phyloP scores from a whole-genome alignment of 2,329 filamentous ascomycete genomes.

The Cytospora mali region DNA sequence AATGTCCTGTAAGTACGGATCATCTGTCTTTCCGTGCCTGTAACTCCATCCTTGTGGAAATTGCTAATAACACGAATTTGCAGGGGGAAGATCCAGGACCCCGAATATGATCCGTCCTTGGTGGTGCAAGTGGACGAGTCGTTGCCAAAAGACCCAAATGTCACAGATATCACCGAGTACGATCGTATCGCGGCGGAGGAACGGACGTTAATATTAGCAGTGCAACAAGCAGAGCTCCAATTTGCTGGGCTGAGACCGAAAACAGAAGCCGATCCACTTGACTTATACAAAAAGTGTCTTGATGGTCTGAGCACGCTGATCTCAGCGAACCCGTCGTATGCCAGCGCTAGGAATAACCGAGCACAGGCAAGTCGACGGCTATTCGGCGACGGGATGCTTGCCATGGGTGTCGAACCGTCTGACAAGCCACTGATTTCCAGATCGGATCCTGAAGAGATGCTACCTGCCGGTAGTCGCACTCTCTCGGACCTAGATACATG shows the following conservation, averaged over 20 bases:
- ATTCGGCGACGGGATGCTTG: constrained; percentile 62
- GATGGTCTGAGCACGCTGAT: constrained; percentile 59
- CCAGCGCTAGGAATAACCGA: constrained; percentile 74
- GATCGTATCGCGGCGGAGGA: constrained; percentile 53
- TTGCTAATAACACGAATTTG: constrained; percentile 5
- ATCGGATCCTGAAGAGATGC: constrained; percentile 41
- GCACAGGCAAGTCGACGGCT: constrained; percentile 67
- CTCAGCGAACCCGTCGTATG: constrained; percentile 62
- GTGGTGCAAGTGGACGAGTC: constrained; percentile 57
- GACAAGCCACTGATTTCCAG: constrained; percentile 47
- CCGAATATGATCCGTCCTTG: constrained; percentile 61
- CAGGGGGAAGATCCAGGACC: constrained; percentile 65
- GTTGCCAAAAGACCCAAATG: constrained; percentile 59
- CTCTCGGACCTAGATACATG: constrained; percentile 60
- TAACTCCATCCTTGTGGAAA: not conserved
- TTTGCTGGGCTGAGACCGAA: constrained; percentile 46
- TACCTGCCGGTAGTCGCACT: constrained; percentile 43
- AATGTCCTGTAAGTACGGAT: constrained; percentile 52
- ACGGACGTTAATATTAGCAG: constrained; percentile 53
- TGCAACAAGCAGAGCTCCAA: constrained; percentile 59
- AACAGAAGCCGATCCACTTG: constrained; percentile 43
- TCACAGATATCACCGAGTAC: constrained; percentile 55
- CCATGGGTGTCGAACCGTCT: constrained; percentile 43
- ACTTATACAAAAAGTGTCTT: constrained; percentile 52
- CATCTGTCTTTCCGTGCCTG: not conserved